These are phyloP conservation scores for Aspergillus awamori DNA, from an alignment of 2,329 filamentous ascomycete species.

Conservation along the genomic window DNA sequence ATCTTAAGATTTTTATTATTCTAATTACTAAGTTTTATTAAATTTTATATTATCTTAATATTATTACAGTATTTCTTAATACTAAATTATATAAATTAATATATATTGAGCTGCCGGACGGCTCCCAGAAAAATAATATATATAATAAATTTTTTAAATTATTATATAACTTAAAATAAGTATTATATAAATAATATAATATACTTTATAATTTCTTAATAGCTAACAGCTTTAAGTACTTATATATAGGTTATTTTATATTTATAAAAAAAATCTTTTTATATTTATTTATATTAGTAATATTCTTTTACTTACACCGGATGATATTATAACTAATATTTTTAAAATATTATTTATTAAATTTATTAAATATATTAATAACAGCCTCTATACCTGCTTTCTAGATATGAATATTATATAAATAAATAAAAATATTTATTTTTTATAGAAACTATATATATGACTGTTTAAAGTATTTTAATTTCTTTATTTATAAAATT, in stretches of 20 bases:
- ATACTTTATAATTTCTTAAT: neutral
- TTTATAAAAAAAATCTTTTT: neutral
- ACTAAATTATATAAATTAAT: constrained; percentile 3
- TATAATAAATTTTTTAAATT: neutral
- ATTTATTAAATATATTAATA: neutral
- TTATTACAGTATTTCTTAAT: neutral
- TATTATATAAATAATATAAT: neutral
- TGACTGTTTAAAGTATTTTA: neutral
- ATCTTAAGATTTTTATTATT: neutral
- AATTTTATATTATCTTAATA: constrained; percentile 1
- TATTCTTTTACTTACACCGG: too few species aligned
- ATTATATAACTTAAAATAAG: neutral
- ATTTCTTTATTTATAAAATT: too few species aligned
- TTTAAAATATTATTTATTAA: too few species aligned
- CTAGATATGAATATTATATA: neutral
- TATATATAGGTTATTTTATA: neutral
- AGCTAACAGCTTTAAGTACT: neutral
- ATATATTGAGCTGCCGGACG: neutral
- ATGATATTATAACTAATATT: too few species aligned
- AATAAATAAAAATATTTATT: neutral
- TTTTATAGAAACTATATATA: neutral
- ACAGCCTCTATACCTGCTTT: neutral
- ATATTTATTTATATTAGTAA: neutral
- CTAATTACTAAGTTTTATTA: neutral
- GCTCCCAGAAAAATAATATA: constrained; percentile 1